A percentile compares a stretch with the other conserved stretches of the same genome.
These are phyloP conservation scores for Fusarium beomiforme DNA, from an alignment of 2,329 filamentous ascomycete species.

Conservation along the genomic window DNA sequence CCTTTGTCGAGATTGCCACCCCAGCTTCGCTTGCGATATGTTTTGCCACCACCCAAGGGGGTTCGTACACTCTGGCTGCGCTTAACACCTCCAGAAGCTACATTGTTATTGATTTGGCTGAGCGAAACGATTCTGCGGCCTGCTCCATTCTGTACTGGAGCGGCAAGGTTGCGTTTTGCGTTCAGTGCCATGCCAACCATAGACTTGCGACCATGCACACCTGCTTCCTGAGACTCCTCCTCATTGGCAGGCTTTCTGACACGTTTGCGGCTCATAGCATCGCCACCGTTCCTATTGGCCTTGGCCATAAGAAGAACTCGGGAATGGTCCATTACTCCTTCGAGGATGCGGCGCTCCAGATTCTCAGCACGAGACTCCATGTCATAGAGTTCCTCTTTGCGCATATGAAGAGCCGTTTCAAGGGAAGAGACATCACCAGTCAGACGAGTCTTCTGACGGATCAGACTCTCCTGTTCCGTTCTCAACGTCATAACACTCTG, in stretches of 20 bases:
- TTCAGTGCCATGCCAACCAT: slow-evolving; percentile 65
- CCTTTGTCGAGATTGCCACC: slow-evolving; percentile 61
- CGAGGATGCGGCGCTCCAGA: slow-evolving; percentile 90
- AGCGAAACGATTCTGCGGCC: slow-evolving; percentile 87
- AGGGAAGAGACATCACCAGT: slow-evolving; percentile 89
- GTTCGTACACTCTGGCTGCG: slow-evolving; percentile 82
- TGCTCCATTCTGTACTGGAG: slow-evolving; percentile 62
- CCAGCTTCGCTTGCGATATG: slow-evolving; percentile 76
- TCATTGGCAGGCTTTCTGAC: slow-evolving; percentile 54
- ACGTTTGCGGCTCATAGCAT: slow-evolving; percentile 69
- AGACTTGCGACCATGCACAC: slow-evolving; percentile 43
- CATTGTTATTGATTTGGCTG: slow-evolving; percentile 86
- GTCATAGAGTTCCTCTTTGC: slow-evolving; percentile 87
- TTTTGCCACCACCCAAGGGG: slow-evolving; percentile 54
- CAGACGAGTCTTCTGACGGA: slow-evolving; percentile 80
- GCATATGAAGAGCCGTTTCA: slow-evolving; percentile 87
- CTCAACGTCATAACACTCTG: slow-evolving; percentile 67
- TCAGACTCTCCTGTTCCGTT: slow-evolving; percentile 78
- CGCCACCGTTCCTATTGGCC: slow-evolving; percentile 58
- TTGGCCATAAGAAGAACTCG: slow-evolving; percentile 86
- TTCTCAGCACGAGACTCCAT: slow-evolving; percentile 92
- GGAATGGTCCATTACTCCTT: slow-evolving; percentile 96
- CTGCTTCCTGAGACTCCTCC: slow-evolving; percentile 30
- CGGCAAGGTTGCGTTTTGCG: slow-evolving; percentile 59
- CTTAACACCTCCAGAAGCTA: slow-evolving; percentile 71